Evolutionary conservation across 257 asterid genomes (phyloP), one percentile per base, ranked within the genome.

Genomic region (Solanum chiquidenum): DNA sequence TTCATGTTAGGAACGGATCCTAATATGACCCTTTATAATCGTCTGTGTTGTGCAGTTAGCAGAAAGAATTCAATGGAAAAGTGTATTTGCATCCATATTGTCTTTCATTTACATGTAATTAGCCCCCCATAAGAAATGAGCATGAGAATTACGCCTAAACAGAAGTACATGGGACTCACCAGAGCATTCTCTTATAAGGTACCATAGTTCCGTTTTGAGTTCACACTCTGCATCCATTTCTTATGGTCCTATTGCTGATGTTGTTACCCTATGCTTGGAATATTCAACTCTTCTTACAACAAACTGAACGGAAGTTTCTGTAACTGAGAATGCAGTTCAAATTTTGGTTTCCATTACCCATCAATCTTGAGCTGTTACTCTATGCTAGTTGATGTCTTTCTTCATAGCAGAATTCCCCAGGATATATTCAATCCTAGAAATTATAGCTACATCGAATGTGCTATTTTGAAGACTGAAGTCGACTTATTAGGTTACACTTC

Each of bases 1-100:
- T 86, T 90, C 94, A 88, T 91, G 91, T 89, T 90, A 83, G 94
- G 93, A 91, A 88, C 38, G 93, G 91, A 89, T 90, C 91, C 91
- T 92, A 83, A 85, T 89, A 86, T 89, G 92, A 68, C 49, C 86
- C 52, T 64, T 90, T 33, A 38, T 74, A 49, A 31, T 82, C 40
- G 12, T 33, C 18, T 84, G 77, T 84, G 85, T 84, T 88, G 88
- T 87, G 87, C 84, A 89, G 89, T 52, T 49, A 82, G 83, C 82
- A 88, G 73, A 86, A 89, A 88, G 58, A 77, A 66, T 80, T 76
- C 75, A 86, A 71, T 87, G 88, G 72, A 84, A 79, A 69, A 82
- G 75, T 84, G 84, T 72, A 87, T 83, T 91, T 83, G 66, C 85
- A 27, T 58, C 75, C 68, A 62, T 35, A 9, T 80, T 23, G 25